Evolutionary conservation across 768 basidiomycete genomes (phyloP), one percentile per base, ranked within the genome.

Genomic region (Gelatoporia subvermispora): DNA sequence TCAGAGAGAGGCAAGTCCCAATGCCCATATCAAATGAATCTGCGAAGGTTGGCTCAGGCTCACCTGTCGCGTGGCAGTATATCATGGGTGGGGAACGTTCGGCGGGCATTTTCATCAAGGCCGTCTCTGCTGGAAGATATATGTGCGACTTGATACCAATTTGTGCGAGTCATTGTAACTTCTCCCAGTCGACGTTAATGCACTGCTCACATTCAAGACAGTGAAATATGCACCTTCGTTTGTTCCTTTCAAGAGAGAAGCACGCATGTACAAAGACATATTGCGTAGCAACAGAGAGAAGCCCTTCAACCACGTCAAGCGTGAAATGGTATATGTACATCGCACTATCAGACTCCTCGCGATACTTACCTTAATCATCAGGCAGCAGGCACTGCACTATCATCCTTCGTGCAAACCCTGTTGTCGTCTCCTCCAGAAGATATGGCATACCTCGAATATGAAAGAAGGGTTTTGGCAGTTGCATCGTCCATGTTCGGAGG

Each of bases 11-110:
- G 53, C 50, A 18, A 18, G 48, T 28, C 24, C 24, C 20, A 45
- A 54, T 41, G 53, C 50, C n/a, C n/a, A n/a, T n/a, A n/a, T n/a
- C n/a, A n/a, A n/a, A n/a, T n/a, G n/a, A n/a, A n/a, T n/a, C n/a
- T n/a, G n/a, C n/a, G n/a, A n/a, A n/a, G n/a, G n/a, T 15, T 35
- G 43, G 15, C 22, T 28, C 43, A 31, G 11, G 31, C 22, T 34
- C 8, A 44, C n/a, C 16, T 25, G 17, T 31, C 8, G 20, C 20
- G n/a, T n/a, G 78, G 51, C 70, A 76, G 8, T 72, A 69, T 51
- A 62, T 81, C 28, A 47, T 56, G 0, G 56, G 70, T 5, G 74
- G 72, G 0, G 68, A 75, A 24, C 55, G 65, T 7, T 70, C 72
- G 2, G 54, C 69, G 15, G 50, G 62, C 2, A 57, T 60, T 4